phyloP scores from a whole-genome alignment of 2,329 filamentous ascomycete genomes.

The Colletotrichum destructivum region DNA sequence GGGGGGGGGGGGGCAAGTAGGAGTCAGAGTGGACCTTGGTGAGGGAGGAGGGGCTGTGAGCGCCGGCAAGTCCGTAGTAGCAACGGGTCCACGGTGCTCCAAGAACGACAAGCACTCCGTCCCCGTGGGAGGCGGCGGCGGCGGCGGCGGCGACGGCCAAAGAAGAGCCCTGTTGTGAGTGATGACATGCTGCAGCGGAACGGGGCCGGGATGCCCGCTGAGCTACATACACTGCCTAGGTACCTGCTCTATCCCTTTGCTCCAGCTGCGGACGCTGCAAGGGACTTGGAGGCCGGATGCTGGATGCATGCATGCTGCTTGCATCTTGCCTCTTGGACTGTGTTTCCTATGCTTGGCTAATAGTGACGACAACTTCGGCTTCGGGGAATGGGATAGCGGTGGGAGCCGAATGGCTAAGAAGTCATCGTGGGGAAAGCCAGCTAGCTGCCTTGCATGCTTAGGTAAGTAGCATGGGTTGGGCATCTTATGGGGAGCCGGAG shows the following conservation, averaged over 20 bases:
- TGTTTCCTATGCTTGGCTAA: background rate
- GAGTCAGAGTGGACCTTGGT: conserved; percentile 14
- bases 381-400: background rate
- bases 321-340: background rate
- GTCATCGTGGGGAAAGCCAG: background rate
- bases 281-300: conserved; percentile 21
- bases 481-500: conserved; percentile 11
- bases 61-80: conserved; percentile 37
- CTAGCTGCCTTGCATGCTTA: background rate
- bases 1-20: conserved; percentile 1
- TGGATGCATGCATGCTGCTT: background rate
- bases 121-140: conserved; percentile 15
- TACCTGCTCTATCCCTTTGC: conserved; percentile 21
- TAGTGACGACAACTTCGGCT: background rate
- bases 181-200: conserved; percentile 41
- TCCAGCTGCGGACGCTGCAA: conserved; percentile 31
- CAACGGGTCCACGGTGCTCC: conserved; percentile 11
- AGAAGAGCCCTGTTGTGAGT: conserved; percentile 22
- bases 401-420: background rate
- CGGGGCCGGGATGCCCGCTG: conserved; percentile 30
- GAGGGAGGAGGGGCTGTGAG: conserved; percentile 33
- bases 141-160: background rate
- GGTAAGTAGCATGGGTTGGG: conserved; percentile 8
- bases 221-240: background rate
- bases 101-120: conserved; percentile 17